These are phyloP conservation scores for Quercus aquifolioides DNA, from an alignment of 306 rosid species.

Conservation along the genomic window DNA sequence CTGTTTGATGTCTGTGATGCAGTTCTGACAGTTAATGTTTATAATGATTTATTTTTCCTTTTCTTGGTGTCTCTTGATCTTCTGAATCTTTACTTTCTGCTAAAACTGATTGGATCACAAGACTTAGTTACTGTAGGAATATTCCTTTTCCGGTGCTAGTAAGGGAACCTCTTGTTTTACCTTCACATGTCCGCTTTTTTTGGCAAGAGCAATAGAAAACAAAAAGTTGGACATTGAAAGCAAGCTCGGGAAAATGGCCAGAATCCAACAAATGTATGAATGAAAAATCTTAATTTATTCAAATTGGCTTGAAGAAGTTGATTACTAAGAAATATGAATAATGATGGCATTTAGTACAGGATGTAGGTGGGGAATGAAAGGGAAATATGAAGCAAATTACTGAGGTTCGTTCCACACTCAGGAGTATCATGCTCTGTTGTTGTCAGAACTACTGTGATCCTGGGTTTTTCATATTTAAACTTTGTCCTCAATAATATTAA, in stretches of 20 bases:
- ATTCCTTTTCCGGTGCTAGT: neutral
- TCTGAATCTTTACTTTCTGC: neutral
- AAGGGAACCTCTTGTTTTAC: neutral
- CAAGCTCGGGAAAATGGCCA: neutral
- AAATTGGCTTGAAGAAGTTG: neutral
- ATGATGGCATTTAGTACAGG: neutral
- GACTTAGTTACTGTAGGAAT: neutral
- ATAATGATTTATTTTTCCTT: neutral
- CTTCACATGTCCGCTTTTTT: neutral
- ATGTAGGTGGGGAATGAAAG: neutral
- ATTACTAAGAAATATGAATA: neutral
- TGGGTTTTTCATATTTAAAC: neutral
- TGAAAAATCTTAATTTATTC: neutral
- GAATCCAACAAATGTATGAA: neutral
- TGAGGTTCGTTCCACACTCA: neutral
- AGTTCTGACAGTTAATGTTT: neutral
- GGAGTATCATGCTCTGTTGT: neutral
- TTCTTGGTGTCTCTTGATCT: neutral
- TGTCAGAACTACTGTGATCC: neutral
- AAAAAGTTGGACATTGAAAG: neutral
- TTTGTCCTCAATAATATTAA: neutral
- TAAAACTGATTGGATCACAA: neutral
- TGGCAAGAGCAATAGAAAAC: neutral
- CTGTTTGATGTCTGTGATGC: neutral
- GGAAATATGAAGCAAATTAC: neutral